Evolutionary conservation across 2,329 filamentous ascomycete genomes (phyloP).

Genomic region (Fusarium siculi): DNA sequence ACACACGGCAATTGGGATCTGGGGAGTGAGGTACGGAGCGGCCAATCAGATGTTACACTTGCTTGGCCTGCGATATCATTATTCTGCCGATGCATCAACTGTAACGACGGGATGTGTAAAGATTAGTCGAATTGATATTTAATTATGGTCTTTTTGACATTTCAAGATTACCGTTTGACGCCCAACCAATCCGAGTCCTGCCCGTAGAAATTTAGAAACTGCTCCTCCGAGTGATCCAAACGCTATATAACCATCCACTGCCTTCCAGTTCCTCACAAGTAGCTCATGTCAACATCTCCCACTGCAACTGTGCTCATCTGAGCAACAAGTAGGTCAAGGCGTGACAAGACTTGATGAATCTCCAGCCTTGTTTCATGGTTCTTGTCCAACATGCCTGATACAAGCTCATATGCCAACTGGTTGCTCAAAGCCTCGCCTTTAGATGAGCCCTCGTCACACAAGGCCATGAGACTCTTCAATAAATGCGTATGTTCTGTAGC

Average conservation of each 20-base stretch:
- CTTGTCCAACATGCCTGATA: background rate
- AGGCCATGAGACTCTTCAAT: background rate
- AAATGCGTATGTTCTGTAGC: background rate
- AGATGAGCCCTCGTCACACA: background rate
- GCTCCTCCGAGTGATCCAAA: background rate
- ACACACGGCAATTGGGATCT: background rate
- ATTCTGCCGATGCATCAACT: background rate
- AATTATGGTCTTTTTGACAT: background rate
- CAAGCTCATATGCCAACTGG: background rate
- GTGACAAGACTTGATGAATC: background rate
- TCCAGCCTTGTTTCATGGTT: background rate
- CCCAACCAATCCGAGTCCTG: background rate
- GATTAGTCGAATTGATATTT: background rate
- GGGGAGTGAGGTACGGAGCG: background rate
- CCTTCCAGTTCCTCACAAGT: background rate
- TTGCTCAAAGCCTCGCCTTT: background rate
- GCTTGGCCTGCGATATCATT: background rate
- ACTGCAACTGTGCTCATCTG: too few relatives aligned
- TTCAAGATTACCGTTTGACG: background rate
- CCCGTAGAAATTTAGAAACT: background rate
- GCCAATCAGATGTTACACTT: constrained; percentile 16
- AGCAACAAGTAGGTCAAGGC: background rate
- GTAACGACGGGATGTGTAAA: background rate
- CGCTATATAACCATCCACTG: too few relatives aligned
- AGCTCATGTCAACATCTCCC: background rate